Base-by-base conservation (phyloP, 176 grass and related monocot species). In the Hsuehochloa calcarea region DNA sequence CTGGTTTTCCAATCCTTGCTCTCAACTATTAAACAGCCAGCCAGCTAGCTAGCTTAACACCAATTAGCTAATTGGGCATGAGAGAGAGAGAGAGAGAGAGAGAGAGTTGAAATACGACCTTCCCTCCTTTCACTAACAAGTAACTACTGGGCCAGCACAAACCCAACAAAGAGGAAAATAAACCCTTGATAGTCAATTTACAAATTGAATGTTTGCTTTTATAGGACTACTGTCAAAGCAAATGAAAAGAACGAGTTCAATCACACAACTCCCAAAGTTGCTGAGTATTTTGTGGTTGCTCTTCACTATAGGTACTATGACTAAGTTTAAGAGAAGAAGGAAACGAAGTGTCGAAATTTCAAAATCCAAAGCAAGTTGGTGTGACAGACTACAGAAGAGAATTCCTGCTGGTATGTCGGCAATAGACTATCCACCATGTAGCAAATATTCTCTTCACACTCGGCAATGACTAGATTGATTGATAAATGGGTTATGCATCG, bases 11-110 rank as follows among this genome's bases (percentile, higher is more conserved):
- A n/a, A n/a, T n/a, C n/a, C n/a, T n/a, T n/a, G n/a, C 13, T 17
- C 56, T 82, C 71, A 86, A 39, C 67, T 59, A 63, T 47, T 51
- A 80, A 38, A 58, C 71, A 65, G 34, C 10, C 51, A 64, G 38
- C 37, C 68, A 16, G n/a, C 31, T 46, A 38, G 63, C 65, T 67
- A 74, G 19, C 43, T 26, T 66, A 51, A 0, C 19, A 65, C 17
- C 46, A 27, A 45, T 79, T 72, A 45, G 74, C 47, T 23, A 10
- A 12, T 40, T 54, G 19, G 22, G n/a, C 15, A 61, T 7, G 1
- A 49, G 37, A n/a, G 39, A 44, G 39, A 43, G 17, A 69, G 46
- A 1, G 8, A n/a, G 1, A 49, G 37, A n/a, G 39, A 44, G 39
- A 43, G 17, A 69, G 46, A 1, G 8, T 60, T 26, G 10, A 45